phyloP scores from a whole-genome alignment of 129 eudicot species.

The Lonicera japonica region DNA sequence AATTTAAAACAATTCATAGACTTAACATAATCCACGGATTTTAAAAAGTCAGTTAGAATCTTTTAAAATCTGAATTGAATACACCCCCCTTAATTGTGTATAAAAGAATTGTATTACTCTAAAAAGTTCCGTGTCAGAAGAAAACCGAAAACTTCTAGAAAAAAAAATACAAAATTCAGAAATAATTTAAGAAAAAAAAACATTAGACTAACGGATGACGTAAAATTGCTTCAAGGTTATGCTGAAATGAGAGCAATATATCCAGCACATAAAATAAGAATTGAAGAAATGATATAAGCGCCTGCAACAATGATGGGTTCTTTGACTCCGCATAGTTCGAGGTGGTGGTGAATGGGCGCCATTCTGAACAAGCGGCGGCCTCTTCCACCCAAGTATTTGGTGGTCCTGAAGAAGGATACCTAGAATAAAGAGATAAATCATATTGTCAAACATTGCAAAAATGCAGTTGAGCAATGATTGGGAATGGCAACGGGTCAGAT shows the following conservation, averaged over 20 bases:
- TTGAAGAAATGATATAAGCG: slow-evolving; percentile 53
- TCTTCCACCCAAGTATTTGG: slow-evolving; percentile 37
- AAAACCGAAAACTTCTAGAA: not conserved
- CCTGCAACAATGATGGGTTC: slow-evolving; percentile 71
- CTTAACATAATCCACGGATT: too few species aligned
- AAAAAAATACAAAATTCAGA: not conserved
- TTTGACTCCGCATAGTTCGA: slow-evolving; percentile 61
- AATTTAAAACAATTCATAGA: too few species aligned
- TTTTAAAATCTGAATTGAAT: too few species aligned
- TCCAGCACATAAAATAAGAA: slow-evolving; percentile 59
- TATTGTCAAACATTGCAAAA: not conserved
- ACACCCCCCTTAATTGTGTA: too few species aligned
- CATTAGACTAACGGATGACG: not conserved
- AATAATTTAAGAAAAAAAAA: too few species aligned
- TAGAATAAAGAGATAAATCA: slow-evolving; percentile 3
- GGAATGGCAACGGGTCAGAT: too few species aligned
- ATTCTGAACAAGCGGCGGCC: slow-evolving; percentile 40
- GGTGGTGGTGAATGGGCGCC: slow-evolving; percentile 67
- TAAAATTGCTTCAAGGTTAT: slow-evolving; percentile 14
- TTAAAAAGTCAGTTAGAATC: too few species aligned
- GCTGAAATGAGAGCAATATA: slow-evolving; percentile 77
- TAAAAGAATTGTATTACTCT: not conserved
- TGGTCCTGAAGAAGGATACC: slow-evolving; percentile 51
- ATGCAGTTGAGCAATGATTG: not conserved
- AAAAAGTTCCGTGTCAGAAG: not conserved